phyloP scores from a whole-genome alignment of 768 basidiomycete species.

The Suillus subalutaceus region DNA sequence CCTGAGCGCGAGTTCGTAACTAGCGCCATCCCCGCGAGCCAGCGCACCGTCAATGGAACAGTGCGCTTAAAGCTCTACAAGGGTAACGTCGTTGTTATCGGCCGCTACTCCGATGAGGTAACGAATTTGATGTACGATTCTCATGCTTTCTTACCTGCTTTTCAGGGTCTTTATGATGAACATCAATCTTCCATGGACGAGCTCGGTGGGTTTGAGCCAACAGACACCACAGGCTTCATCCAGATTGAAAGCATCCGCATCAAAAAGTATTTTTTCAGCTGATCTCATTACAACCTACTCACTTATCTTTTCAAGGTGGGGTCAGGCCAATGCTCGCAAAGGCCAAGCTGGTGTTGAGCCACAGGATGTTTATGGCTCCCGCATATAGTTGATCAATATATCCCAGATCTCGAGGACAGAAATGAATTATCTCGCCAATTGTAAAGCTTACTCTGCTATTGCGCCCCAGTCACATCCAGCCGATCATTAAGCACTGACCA shows the following conservation, averaged over 20 bases:
- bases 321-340: constrained; percentile 78
- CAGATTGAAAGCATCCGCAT: constrained; percentile 97
- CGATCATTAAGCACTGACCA: neutral
- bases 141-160: constrained; percentile 6
- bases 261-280: constrained; percentile 73
- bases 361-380: constrained; percentile 38
- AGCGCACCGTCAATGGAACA: constrained; percentile 93
- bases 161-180: constrained; percentile 91
- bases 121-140: constrained; percentile 20
- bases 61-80: constrained; percentile 93
- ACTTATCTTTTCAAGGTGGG: constrained; percentile 59
- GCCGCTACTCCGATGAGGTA: constrained; percentile 86
- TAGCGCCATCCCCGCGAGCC: constrained; percentile 88
- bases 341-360: constrained; percentile 79
- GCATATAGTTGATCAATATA: neutral
- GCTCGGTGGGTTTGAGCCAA: constrained; percentile 96
- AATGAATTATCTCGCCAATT: neutral
- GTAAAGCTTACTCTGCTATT: neutral
- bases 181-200: constrained; percentile 98
- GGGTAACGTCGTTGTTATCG: constrained; percentile 94
- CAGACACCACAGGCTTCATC: constrained; percentile 84
- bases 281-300: constrained; percentile 4
- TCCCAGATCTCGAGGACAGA: neutral
- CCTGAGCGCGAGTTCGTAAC: constrained; percentile 96
- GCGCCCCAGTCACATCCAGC: neutral